phyloP scores from a whole-genome alignment of 768 basidiomycete genomes.

The Chlorophyllum brunneum region DNA sequence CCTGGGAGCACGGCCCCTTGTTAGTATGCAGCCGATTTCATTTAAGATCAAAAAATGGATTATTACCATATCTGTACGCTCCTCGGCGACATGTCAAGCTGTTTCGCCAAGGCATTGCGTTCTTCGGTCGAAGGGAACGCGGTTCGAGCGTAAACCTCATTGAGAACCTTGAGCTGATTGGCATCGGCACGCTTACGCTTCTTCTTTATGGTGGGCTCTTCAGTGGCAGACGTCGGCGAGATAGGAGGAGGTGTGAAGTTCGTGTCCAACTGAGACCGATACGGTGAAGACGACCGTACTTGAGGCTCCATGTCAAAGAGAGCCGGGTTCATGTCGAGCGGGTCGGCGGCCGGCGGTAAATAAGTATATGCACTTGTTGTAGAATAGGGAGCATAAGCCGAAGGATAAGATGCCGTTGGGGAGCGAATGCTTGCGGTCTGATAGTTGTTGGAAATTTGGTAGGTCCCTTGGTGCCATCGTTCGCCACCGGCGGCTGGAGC shows the following conservation, averaged over 20 bases:
- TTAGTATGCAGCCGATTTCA: slow-evolving; percentile 15
- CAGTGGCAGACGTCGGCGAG: slow-evolving; percentile 39
- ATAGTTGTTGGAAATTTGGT: slow-evolving; percentile 28
- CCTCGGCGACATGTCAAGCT: slow-evolving; percentile 78
- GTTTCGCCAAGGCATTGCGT: slow-evolving; percentile 69
- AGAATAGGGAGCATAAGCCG: slow-evolving; percentile 48
- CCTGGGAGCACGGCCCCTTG: slow-evolving; percentile 39
- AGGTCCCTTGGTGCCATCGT: slow-evolving; percentile 33
- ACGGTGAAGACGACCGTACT: slow-evolving; percentile 35
- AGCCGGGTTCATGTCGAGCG: slow-evolving; percentile 26
- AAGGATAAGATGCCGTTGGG: slow-evolving; percentile 59
- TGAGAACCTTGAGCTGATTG: slow-evolving; percentile 73
- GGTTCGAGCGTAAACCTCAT: slow-evolving; percentile 75
- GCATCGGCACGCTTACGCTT: slow-evolving; percentile 85
- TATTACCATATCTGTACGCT: slow-evolving; percentile 83
- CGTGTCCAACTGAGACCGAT: slow-evolving; percentile 40
- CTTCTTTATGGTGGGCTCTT: slow-evolving; percentile 79
- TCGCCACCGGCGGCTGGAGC: slow-evolving; percentile 42
- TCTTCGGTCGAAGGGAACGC: slow-evolving; percentile 89
- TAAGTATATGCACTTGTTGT: slow-evolving; percentile 38
- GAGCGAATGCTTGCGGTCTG: slow-evolving; percentile 49
- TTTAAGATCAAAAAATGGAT: slow-evolving; percentile 17
- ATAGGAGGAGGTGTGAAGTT: slow-evolving; percentile 52
- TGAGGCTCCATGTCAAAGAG: slow-evolving; percentile 31
- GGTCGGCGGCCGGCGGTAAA: slow-evolving; percentile 31